phyloP scores from a whole-genome alignment of 1,284 basidiomycete genomes.

The Amylostereum areolatum region DNA sequence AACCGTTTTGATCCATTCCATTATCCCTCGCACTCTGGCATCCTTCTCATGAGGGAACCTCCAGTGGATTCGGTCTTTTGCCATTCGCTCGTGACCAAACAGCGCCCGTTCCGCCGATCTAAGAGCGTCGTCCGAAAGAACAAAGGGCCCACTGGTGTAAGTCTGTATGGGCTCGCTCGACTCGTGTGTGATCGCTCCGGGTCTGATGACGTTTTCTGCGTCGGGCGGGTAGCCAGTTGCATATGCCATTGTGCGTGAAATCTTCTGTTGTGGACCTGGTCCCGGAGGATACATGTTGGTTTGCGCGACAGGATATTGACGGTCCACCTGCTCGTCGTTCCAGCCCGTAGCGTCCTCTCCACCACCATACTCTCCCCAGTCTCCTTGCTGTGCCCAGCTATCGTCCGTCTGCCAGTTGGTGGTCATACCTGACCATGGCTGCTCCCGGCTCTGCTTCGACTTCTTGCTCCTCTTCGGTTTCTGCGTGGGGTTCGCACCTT shows the following conservation, averaged over 20 bases:
- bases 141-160: neutral
- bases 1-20: constrained; percentile 11
- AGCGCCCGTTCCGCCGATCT: constrained; percentile 7
- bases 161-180: no score
- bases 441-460: constrained; percentile 5
- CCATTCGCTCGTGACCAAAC: constrained; percentile 13
- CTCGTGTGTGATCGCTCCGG: no score
- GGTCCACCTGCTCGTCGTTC: no score
- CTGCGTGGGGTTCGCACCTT: neutral
- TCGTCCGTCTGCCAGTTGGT: no score
- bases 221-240: constrained; percentile 5
- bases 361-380: no score
- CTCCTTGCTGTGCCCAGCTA: no score
- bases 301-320: no score
- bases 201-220: no score
- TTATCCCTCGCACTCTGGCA: constrained; percentile 5
- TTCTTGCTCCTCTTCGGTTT: constrained; percentile 8
- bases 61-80: constrained; percentile 15
- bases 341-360: no score
- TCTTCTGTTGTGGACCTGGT: constrained; percentile 8
- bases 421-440: neutral
- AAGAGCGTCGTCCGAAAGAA: constrained; percentile 1
- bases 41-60: constrained; percentile 15
- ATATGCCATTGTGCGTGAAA: constrained; percentile 15
- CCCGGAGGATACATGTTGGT: neutral